Conservation (phyloP, 768 basidiomycete species). For the Amanita pseudoporphyria region DNA sequence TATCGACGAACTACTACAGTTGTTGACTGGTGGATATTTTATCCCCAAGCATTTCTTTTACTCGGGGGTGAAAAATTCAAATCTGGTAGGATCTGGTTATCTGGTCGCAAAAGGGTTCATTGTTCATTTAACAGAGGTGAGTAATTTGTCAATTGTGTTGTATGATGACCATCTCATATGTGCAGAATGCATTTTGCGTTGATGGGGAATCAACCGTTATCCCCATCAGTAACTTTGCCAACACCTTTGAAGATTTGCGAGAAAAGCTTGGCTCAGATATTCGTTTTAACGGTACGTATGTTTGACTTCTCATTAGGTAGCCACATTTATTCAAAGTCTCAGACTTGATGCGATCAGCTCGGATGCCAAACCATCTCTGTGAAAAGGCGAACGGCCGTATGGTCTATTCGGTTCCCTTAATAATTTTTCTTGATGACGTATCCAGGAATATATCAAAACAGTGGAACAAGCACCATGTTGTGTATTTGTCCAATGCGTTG, state of each 20-base stretch:
- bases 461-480: constrained; percentile 35
- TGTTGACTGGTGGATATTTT: neutral
- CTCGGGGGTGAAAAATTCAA: neutral
- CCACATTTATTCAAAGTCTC: constrained; percentile 3
- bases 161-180: neutral
- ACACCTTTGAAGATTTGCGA: neutral
- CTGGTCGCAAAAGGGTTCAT: neutral
- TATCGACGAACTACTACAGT: neutral
- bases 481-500: constrained; percentile 22
- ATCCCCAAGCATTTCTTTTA: neutral
- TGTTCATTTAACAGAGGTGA: neutral
- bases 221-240: neutral
- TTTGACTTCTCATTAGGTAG: neutral
- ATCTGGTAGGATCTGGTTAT: neutral
- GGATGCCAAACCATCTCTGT: constrained; percentile 18
- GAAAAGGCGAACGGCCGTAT: constrained; percentile 17
- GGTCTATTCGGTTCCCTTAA: constrained; percentile 23
- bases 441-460: constrained; percentile 37
- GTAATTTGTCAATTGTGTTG: neutral
- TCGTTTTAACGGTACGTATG: constrained; percentile 8
- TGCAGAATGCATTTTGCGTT: neutral
- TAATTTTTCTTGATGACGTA: constrained; percentile 35
- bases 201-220: neutral
- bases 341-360: neutral
- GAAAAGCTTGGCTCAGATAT: neutral